These are phyloP conservation scores for Tetracladium setigerum DNA, from an alignment of 495 filamentous ascomycete species.

Conservation along the genomic window DNA sequence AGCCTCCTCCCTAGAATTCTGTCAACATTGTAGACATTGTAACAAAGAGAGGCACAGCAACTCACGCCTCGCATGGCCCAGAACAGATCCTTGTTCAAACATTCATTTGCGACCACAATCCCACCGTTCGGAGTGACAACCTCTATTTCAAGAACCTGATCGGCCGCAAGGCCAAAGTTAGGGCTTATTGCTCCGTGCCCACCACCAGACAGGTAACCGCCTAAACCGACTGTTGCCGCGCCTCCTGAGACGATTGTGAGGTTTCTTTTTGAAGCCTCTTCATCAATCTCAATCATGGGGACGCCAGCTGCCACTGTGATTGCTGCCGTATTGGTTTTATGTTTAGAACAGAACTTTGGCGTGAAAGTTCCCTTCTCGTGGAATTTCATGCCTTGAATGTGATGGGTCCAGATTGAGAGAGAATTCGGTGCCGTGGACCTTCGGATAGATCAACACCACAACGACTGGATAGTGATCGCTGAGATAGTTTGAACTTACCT, in stretches of 20 bases:
- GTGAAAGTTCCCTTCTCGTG: conserved; percentile 26
- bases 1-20: conserved; percentile 45
- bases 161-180: conserved; percentile 52
- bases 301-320: conserved; percentile 33
- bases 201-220: conserved; percentile 52
- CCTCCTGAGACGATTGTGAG: conserved; percentile 12
- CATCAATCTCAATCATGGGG: conserved; percentile 26
- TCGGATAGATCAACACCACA: background rate
- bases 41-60: background rate
- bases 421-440: conserved; percentile 32
- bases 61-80: conserved; percentile 58
- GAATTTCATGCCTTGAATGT: conserved; percentile 31
- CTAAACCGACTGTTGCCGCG: conserved; percentile 29
- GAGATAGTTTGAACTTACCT: conserved; percentile 25
- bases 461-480: no score
- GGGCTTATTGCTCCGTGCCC: conserved; percentile 50
- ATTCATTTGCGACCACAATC: conserved; percentile 44
- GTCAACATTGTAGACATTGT: background rate
- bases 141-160: conserved; percentile 55
- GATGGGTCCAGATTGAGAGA: conserved; percentile 43
- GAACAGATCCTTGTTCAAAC: conserved; percentile 52
- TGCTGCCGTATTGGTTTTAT: conserved; percentile 25
- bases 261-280: conserved; percentile 9
- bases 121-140: conserved; percentile 49
- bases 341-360: conserved; percentile 27